phyloP scores from a whole-genome alignment of 2,329 filamentous ascomycete species.

The Elsinoe perseae region DNA sequence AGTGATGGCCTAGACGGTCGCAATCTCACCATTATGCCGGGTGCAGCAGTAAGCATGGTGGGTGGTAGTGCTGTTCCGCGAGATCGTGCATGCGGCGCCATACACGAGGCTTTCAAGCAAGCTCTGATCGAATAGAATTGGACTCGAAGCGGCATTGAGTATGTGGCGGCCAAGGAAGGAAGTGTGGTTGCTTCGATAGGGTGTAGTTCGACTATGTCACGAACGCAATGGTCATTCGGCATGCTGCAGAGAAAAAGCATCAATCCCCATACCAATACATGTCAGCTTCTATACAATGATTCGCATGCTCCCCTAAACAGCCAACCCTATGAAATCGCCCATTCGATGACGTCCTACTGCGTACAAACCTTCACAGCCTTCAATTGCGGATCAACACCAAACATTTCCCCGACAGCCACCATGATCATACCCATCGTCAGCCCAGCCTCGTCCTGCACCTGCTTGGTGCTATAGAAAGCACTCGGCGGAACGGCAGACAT shows the following conservation, averaged over 20 bases:
- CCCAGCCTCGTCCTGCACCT: background rate
- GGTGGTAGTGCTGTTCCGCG: background rate
- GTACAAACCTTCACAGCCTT: conserved; percentile 13
- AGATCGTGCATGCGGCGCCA: background rate
- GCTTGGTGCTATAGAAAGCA: conserved; percentile 9
- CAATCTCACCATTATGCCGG: background rate
- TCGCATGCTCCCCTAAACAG: no score
- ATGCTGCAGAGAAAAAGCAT: no score
- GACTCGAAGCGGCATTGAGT: background rate
- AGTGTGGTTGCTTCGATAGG: background rate
- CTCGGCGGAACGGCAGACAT: conserved; percentile 21
- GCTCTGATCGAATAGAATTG: background rate
- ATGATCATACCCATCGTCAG: conserved; percentile 13
- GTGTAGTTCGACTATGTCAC: no score
- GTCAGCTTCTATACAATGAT: no score
- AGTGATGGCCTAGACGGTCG: background rate
- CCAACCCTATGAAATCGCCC: no score
- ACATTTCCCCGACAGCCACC: conserved; percentile 23
- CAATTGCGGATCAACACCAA: conserved; percentile 17
- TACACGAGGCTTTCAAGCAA: background rate
- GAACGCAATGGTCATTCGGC: no score
- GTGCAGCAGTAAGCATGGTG: background rate
- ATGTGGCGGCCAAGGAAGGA: background rate
- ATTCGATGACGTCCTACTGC: no score
- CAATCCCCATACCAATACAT: no score